phyloP scores from a whole-genome alignment of 371 early-diverging fungal species.

The Choanephora cucurbitarum region DNA sequence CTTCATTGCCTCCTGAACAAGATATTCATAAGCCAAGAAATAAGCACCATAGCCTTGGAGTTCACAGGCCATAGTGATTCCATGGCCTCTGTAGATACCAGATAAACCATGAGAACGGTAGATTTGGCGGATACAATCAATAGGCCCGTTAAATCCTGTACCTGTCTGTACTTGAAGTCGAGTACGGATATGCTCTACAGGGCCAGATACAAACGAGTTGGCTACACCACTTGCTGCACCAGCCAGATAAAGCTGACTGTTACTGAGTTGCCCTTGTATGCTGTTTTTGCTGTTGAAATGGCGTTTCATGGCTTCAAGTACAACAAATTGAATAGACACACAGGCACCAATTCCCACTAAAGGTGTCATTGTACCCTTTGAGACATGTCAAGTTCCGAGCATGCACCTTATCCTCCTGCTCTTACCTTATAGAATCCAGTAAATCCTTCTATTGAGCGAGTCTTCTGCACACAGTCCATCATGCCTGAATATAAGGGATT shows the following conservation, averaged over 20 bases:
- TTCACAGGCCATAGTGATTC: slow-evolving; percentile 77
- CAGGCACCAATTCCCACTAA: slow-evolving; percentile 80
- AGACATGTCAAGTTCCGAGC: background rate
- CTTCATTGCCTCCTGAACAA: slow-evolving; percentile 71
- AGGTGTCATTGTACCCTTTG: slow-evolving; percentile 73
- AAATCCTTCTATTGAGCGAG: slow-evolving; percentile 71
- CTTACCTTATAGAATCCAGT: slow-evolving; percentile 74
- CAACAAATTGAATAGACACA: slow-evolving; percentile 82
- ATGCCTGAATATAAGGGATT: slow-evolving; percentile 68
- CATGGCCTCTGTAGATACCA: slow-evolving; percentile 87
- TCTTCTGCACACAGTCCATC: slow-evolving; percentile 77
- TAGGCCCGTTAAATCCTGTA: slow-evolving; percentile 61
- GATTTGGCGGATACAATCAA: slow-evolving; percentile 76
- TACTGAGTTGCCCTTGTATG: slow-evolving; percentile 42
- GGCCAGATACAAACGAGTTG: slow-evolving; percentile 82
- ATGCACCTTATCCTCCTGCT: no score
- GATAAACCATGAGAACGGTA: slow-evolving; percentile 66
- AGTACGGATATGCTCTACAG: slow-evolving; percentile 84
- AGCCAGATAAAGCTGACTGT: slow-evolving; percentile 72
- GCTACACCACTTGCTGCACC: slow-evolving; percentile 83
- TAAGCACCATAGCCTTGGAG: slow-evolving; percentile 82
- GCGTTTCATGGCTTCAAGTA: slow-evolving; percentile 74
- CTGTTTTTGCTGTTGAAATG: slow-evolving; percentile 57
- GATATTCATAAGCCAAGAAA: slow-evolving; percentile 78
- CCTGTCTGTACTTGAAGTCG: slow-evolving; percentile 76